Conservation (phyloP, 441 rosid genomes). For the Kokia cookei region DNA sequence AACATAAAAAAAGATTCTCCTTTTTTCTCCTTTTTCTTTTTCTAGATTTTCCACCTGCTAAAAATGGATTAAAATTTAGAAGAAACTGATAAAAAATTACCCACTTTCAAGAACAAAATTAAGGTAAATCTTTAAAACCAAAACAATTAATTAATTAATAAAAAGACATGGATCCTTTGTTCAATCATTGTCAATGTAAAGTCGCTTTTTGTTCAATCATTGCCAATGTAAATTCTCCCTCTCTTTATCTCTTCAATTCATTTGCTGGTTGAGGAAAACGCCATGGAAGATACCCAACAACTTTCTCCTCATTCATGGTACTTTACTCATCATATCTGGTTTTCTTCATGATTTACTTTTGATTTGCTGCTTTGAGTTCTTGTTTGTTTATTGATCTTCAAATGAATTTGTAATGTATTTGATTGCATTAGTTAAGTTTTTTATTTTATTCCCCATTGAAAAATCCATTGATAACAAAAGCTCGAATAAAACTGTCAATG, state of each 20-base stretch:
- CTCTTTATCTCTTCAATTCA: background rate
- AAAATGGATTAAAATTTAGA: background rate
- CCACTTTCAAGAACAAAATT: conserved; percentile 28
- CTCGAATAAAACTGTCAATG: conserved; percentile 5
- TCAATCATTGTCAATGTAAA: no score
- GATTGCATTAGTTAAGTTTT: background rate
- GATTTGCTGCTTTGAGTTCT: background rate
- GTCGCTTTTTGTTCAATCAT: no score
- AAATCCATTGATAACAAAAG: conserved; percentile 15
- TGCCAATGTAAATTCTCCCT: no score
- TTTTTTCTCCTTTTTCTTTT: background rate
- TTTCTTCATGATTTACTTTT: background rate
- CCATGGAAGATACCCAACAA: conserved; percentile 25
- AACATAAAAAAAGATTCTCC: background rate
- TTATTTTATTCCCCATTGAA: background rate
- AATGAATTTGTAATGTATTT: no score
- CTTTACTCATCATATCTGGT: background rate
- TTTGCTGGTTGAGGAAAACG: background rate
- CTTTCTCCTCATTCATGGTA: conserved; percentile 23
- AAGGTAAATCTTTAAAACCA: conserved; percentile 4
- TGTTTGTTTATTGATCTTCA: background rate
- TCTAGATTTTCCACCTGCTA: no score
- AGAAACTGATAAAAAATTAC: conserved; percentile 9
- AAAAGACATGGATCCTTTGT: background rate
- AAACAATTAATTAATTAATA: background rate